Conservation (phyloP, 345 rosid genomes). For the Eutrema heterophyllum region DNA sequence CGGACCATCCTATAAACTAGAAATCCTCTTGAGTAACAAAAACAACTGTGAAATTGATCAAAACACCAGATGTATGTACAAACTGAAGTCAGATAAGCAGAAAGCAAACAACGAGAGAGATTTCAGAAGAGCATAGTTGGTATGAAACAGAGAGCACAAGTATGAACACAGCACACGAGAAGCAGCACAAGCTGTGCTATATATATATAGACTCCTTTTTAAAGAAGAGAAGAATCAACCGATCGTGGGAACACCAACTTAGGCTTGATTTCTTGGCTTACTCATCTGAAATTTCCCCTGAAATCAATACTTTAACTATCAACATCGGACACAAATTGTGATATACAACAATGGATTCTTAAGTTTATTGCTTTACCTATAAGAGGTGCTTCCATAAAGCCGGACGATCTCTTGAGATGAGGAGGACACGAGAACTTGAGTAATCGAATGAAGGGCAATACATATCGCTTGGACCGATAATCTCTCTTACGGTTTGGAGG, state of each 20-base stretch:
- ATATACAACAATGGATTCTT: conserved; percentile 2
- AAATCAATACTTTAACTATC: background rate
- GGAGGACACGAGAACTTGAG: conserved; percentile 58
- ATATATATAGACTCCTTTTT: background rate
- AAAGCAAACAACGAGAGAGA: background rate
- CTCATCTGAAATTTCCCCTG: conserved; percentile 2
- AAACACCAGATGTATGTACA: conserved; percentile 13
- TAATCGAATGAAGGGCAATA: conserved; percentile 84
- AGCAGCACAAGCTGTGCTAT: conserved; percentile 26
- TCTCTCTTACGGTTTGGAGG: conserved; percentile 49
- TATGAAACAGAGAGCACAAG: background rate
- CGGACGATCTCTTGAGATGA: conserved; percentile 91
- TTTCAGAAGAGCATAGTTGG: background rate
- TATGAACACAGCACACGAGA: conserved; percentile 13
- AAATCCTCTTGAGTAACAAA: background rate
- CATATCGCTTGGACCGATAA: conserved; percentile 77
- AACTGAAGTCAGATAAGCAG: background rate
- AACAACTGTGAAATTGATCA: background rate
- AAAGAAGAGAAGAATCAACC: conserved; percentile 1
- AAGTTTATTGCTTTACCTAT: conserved; percentile 30
- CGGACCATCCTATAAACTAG: background rate
- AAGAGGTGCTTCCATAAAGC: conserved; percentile 64
- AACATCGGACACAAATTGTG: background rate
- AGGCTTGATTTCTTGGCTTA: background rate
- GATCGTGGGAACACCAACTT: conserved; percentile 13